phyloP scores from a whole-genome alignment of 2,329 filamentous ascomycete species.

The Botrytis hyacinthi region DNA sequence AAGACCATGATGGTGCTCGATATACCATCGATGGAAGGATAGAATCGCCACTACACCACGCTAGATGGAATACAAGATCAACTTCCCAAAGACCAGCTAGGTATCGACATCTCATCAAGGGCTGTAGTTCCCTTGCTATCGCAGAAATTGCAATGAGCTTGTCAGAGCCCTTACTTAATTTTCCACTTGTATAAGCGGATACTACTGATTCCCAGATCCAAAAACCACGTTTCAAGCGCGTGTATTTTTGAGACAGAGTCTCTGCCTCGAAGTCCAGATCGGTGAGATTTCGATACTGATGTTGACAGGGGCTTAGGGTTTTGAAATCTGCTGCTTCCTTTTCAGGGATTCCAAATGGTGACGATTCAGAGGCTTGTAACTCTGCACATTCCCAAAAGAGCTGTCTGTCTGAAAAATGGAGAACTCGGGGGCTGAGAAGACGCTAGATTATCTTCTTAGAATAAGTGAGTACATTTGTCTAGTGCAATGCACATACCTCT shows the following conservation, averaged over 20 bases:
- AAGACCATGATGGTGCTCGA: background rate
- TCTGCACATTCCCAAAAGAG: background rate
- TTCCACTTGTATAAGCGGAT: rapidly evolving
- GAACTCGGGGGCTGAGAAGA: background rate
- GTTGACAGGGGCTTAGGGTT: background rate
- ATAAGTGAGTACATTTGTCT: background rate
- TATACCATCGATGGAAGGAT: background rate
- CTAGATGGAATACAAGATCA: background rate
- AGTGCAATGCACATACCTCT: background rate
- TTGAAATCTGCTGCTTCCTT: rapidly evolving
- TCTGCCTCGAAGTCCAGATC: background rate
- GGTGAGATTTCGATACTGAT: rapidly evolving
- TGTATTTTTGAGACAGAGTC: rapidly evolving
- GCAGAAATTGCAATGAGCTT: background rate
- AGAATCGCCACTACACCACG: background rate
- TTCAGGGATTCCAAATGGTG: rapidly evolving
- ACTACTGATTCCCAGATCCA: rapidly evolving
- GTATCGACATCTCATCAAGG: background rate
- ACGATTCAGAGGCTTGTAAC: background rate
- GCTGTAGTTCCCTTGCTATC: background rate
- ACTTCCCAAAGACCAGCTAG: background rate
- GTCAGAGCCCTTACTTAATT: background rate
- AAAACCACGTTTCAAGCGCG: rapidly evolving
- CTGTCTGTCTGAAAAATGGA: background rate
- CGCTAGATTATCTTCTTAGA: background rate